Evolutionary conservation across 164 flowering plant species (phyloP).

Genomic region (Liriodendron chinense): DNA sequence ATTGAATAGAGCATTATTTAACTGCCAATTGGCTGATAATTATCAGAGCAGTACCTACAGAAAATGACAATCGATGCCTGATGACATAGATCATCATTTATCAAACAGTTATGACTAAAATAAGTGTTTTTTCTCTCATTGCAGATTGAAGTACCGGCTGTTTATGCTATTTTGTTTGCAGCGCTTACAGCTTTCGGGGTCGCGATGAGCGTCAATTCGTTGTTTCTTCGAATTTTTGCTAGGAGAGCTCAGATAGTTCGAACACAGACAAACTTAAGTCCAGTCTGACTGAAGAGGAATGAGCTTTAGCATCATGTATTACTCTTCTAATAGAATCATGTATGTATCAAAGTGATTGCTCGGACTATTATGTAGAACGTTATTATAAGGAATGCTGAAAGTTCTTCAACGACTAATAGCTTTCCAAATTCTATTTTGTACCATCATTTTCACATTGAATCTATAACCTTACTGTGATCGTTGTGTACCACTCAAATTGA

Average conservation of each 20-base stretch:
- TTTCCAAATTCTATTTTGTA: too few relatives aligned
- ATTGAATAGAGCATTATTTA: neutral
- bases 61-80: neutral
- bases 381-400: too few relatives aligned
- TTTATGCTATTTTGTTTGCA: constrained; percentile 1
- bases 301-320: neutral
- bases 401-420: too few relatives aligned
- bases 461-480: too few relatives aligned
- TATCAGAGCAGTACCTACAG: neutral
- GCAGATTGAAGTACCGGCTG: neutral
- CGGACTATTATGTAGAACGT: too few relatives aligned
- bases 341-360: neutral
- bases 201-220: neutral
- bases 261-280: neutral
- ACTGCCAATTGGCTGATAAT: neutral
- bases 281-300: neutral
- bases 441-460: too few relatives aligned
- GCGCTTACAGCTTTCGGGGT: neutral
- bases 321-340: neutral
- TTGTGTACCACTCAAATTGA: too few relatives aligned
- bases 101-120: neutral
- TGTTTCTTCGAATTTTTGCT: neutral
- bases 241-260: neutral
- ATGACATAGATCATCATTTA: neutral
- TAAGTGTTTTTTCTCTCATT: neutral